Evolutionary conservation across 768 basidiomycete genomes (phyloP).

Genomic region (Termitomyces sp.): DNA sequence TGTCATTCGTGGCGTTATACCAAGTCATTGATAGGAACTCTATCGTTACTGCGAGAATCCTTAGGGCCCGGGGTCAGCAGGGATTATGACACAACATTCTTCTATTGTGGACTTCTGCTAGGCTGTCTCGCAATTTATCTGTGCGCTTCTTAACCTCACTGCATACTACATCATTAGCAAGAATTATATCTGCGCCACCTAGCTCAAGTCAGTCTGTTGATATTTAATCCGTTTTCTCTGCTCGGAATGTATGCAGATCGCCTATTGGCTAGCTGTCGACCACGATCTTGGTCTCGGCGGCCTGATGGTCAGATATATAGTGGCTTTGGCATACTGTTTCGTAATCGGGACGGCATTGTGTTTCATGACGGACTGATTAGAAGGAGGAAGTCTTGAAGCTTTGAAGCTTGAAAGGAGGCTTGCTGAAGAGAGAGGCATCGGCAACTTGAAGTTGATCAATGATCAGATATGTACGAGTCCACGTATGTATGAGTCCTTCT

Average conservation of each 20-base stretch:
- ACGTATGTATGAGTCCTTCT: too few relatives aligned
- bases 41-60: background rate
- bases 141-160: conserved; percentile 33
- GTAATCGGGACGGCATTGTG: conserved; percentile 32
- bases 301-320: conserved; percentile 61
- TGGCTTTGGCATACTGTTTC: conserved; percentile 37
- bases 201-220: background rate
- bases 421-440: conserved; percentile 2
- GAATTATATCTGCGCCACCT: background rate
- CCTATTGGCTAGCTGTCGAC: conserved; percentile 51
- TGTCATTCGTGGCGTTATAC: conserved; percentile 16
- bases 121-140: conserved; percentile 40
- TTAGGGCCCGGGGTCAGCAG: background rate
- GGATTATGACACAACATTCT: background rate
- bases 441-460: too few relatives aligned
- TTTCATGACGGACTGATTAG: conserved; percentile 47
- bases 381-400: conserved; percentile 43
- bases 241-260: conserved; percentile 50
- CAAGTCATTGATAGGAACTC: background rate
- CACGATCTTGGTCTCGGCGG: conserved; percentile 41
- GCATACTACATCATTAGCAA: conserved; percentile 10
- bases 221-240: background rate
- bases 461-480: too few relatives aligned
- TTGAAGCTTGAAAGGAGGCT: conserved; percentile 1
- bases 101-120: background rate